Evolutionary conservation across 163 green algal species (phyloP).

Genomic region (Scenedesmus sp.): DNA sequence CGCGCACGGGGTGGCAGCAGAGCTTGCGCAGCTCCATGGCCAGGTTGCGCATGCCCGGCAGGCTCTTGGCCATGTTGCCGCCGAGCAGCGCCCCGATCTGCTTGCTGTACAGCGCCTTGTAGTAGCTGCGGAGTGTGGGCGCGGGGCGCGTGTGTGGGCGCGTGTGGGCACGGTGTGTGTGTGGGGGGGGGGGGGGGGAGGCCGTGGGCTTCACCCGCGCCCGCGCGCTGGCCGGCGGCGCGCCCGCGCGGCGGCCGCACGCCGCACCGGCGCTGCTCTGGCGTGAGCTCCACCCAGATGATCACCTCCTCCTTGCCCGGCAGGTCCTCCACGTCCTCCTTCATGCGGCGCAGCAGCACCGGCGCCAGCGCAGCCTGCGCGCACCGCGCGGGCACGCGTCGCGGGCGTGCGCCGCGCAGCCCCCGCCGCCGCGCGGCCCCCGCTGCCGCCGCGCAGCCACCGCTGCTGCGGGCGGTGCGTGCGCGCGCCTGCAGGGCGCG

Average conservation of each 20-base stretch:
- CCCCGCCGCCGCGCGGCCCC: too few relatives aligned
- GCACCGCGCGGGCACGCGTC: too few relatives aligned
- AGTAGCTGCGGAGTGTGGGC: conserved; percentile 52
- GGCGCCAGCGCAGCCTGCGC: conserved; percentile 77
- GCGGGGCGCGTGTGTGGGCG: too few relatives aligned
- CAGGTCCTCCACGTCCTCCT: conserved; percentile 97
- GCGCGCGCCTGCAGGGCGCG: conserved; percentile 60
- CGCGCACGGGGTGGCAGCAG: conserved; percentile 84
- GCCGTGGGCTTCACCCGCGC: too few relatives aligned
- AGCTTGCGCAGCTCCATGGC: conserved; percentile 95
- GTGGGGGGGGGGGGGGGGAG: too few relatives aligned
- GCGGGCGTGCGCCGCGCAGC: too few relatives aligned
- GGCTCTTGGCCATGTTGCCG: conserved; percentile 68
- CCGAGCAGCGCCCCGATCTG: conserved; percentile 81
- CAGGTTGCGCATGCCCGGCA: conserved; percentile 87
- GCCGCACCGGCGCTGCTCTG: conserved; percentile 78
- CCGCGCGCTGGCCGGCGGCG: too few relatives aligned
- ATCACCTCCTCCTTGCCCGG: conserved; percentile 97
- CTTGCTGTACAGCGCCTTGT: conserved; percentile 68
- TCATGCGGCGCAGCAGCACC: conserved; percentile 94
- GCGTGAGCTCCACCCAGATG: conserved; percentile 95
- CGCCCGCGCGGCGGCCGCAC: too few relatives aligned
- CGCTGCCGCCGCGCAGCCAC: too few relatives aligned
- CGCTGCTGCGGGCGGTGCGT: neutral
- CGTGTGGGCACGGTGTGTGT: too few relatives aligned